Percentiles rank a stretch among this genome's conserved stretches.
These are phyloP conservation scores for Niveomyces coronatus DNA, from an alignment of 2,329 filamentous ascomycete species.

Conservation along the genomic window DNA sequence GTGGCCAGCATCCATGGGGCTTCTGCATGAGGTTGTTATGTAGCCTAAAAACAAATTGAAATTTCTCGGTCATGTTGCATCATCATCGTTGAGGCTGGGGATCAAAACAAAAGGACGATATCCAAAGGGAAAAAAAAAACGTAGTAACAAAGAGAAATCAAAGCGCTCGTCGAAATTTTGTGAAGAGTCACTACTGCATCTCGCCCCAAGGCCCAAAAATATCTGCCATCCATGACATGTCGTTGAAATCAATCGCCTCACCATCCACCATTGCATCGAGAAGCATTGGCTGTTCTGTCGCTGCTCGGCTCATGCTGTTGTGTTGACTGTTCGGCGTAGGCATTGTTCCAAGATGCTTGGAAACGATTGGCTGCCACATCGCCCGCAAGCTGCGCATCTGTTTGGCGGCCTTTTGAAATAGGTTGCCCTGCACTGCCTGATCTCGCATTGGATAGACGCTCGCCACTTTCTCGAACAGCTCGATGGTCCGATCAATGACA, in stretches of 20 bases:
- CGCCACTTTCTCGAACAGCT: conserved; percentile 20
- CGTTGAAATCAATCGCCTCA: conserved; percentile 22
- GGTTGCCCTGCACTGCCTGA: conserved; percentile 19
- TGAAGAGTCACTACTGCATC: conserved; percentile 14
- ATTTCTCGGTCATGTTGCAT: too few relatives aligned
- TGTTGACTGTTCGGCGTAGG: conserved; percentile 20
- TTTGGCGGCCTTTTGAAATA: conserved; percentile 24
- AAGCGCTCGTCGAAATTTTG: neutral
- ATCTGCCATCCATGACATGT: conserved; percentile 28
- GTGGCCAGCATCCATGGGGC: too few relatives aligned
- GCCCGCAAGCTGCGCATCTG: conserved; percentile 24
- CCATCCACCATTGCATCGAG: conserved; percentile 12
- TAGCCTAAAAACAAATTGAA: too few relatives aligned
- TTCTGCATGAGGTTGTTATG: too few relatives aligned
- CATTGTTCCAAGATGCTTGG: conserved; percentile 19
- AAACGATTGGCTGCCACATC: conserved; percentile 26
- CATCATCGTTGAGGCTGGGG: too few relatives aligned
- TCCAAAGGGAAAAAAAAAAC: neutral
- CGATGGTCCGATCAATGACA: conserved; percentile 24
- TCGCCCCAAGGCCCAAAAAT: conserved; percentile 29
- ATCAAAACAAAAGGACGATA: too few relatives aligned
- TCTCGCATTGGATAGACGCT: conserved; percentile 19
- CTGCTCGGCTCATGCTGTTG: conserved; percentile 3
- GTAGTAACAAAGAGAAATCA: neutral
- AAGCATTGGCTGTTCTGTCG: conserved; percentile 11